Percentiles rank a stretch among this genome's conserved stretches.
phyloP scores from a whole-genome alignment of 1,284 basidiomycete genomes.

The Papiliotrema terrestris region DNA sequence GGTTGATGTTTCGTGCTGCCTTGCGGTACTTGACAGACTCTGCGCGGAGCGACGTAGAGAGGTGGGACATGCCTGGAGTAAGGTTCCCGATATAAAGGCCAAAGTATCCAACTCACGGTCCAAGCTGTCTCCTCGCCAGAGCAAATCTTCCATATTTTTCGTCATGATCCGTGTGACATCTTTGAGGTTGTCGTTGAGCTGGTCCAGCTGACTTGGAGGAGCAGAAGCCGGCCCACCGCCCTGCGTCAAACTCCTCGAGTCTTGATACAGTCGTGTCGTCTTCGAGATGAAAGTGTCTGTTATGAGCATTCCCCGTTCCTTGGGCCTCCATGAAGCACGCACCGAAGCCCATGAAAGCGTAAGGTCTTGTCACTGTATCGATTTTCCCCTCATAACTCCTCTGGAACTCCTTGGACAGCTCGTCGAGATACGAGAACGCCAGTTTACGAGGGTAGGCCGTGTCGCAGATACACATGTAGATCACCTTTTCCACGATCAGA shows the following conservation, averaged over 20 bases:
- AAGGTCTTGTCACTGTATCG: conserved; percentile 78
- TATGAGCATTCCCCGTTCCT: not conserved
- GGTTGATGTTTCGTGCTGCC: conserved; percentile 90
- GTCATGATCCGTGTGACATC: conserved; percentile 99
- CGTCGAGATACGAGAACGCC: conserved; percentile 95
- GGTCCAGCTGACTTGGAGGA: conserved; percentile 61
- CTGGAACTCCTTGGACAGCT: conserved; percentile 92
- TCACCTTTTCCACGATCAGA: conserved; percentile 86
- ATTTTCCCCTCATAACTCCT: conserved; percentile 87
- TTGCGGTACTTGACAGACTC: conserved; percentile 98
- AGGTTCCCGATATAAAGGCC: not conserved
- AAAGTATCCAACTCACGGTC: conserved; percentile 62
- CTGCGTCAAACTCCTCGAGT: conserved; percentile 76
- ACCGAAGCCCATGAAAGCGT: conserved; percentile 96
- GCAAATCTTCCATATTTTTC: conserved; percentile 99
- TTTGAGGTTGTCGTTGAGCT: conserved; percentile 90
- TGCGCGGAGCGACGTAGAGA: conserved; percentile 93
- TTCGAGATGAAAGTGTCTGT: conserved; percentile 98
- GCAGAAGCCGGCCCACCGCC: conserved; percentile 21
- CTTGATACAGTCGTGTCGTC: conserved; percentile 89
- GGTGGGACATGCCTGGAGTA: conserved; percentile 87
- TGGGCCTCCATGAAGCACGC: conserved; percentile 38
- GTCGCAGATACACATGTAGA: conserved; percentile 93
- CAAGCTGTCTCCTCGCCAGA: conserved; percentile 95
- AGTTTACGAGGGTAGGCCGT: conserved; percentile 96